Base-by-base conservation (phyloP, 345 rosid species). In the Hypericum androsaemum region DNA sequence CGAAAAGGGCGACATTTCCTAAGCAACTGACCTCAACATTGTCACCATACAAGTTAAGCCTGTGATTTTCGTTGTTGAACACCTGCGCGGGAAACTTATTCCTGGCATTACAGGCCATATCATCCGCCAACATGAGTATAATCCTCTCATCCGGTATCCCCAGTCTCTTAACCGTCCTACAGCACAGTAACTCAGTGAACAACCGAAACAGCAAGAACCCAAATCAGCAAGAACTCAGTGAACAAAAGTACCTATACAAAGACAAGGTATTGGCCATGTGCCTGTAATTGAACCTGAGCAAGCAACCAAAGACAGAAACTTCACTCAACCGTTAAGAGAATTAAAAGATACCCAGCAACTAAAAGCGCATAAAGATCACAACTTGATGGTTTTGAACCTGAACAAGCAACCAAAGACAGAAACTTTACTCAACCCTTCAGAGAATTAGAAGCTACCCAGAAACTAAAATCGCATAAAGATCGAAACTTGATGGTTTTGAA, bases 141-240 rank as follows among this genome's bases (percentile, higher is more conserved):
- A 88, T 92, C 77, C 97, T 75, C 69, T 92, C 98, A 62, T 92
- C 97, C 13, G 97, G 94, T 56, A 92, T 88, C 47, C 98, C 98
- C 39, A 92, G 76, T 55, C 97, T 70, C 74, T 92, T 88, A 61
- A 92, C 98, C 49, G 95, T 92, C 79, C 98, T 92, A 73, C 46
- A 70, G 58, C 65, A 59, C 64, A 66, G 65, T 43, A 50, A 22
- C 32, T 22, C 32, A 22, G 32, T 22, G 4, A 22, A 22, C 32
- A 22, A 16, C 5, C 22, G 1, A 17, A 36, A 45, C 52, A 37
- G 2, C 37, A 52, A 62, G 32, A 22, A 22, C 32, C 2, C 32
- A 22, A 22, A 22, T 22, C 32, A 22, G 2, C 4, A 22, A 22
- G 4, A 22, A 22, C 32, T 4, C 1, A 22, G 32, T 22, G 32